Percentiles rank a stretch among this genome's conserved stretches.
Evolutionary conservation across 2,329 filamentous ascomycete species (phyloP).

Genomic region (Geosmithia morbida): DNA sequence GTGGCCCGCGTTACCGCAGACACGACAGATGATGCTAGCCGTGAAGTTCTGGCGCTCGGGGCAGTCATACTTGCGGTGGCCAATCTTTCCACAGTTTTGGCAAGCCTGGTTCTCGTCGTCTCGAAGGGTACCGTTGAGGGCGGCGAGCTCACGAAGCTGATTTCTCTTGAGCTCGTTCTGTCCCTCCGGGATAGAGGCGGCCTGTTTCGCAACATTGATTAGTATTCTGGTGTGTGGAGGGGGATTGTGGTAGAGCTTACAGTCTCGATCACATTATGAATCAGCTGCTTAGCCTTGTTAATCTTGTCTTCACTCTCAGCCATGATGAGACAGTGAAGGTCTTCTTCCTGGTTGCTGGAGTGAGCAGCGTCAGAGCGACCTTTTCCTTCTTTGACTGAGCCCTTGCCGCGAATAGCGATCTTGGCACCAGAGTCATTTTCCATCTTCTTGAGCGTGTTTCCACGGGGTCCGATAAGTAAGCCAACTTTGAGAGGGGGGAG

Average conservation of each 20-base stretch:
- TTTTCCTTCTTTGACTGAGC: slow-evolving; percentile 99
- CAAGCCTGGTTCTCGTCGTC: slow-evolving; percentile 99
- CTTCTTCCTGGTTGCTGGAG: slow-evolving; percentile 99
- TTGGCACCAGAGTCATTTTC: slow-evolving; percentile 94
- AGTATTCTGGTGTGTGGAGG: slow-evolving; percentile 5
- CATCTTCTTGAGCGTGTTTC: slow-evolving; percentile 99
- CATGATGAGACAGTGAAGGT: slow-evolving; percentile 98
- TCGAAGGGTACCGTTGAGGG: slow-evolving; percentile 95
- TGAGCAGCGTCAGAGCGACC: slow-evolving; percentile 97
- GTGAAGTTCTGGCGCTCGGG: slow-evolving; percentile 96
- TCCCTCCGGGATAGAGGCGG: slow-evolving; percentile 93
- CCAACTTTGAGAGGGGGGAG: slow-evolving; percentile 69
- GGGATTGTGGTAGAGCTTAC: slow-evolving; percentile 39
- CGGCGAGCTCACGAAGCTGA: slow-evolving; percentile 92
- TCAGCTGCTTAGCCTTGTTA: slow-evolving; percentile 96
- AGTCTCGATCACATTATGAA: slow-evolving; percentile 97
- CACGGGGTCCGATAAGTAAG: slow-evolving; percentile 99
- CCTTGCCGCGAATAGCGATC: slow-evolving; percentile 98
- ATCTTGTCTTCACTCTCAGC: slow-evolving; percentile 99
- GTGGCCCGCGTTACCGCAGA: slow-evolving; percentile 94
- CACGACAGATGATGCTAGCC: slow-evolving; percentile 97
- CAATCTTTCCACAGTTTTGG: slow-evolving; percentile 98
- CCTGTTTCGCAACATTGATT: slow-evolving; percentile 36
- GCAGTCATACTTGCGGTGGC: slow-evolving; percentile 97
- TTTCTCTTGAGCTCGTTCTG: slow-evolving; percentile 99